A percentile compares a stretch with the other conserved stretches of the same genome.
These are phyloP conservation scores for Alternaria longipes DNA, from an alignment of 2,329 filamentous ascomycete species.

Conservation along the genomic window DNA sequence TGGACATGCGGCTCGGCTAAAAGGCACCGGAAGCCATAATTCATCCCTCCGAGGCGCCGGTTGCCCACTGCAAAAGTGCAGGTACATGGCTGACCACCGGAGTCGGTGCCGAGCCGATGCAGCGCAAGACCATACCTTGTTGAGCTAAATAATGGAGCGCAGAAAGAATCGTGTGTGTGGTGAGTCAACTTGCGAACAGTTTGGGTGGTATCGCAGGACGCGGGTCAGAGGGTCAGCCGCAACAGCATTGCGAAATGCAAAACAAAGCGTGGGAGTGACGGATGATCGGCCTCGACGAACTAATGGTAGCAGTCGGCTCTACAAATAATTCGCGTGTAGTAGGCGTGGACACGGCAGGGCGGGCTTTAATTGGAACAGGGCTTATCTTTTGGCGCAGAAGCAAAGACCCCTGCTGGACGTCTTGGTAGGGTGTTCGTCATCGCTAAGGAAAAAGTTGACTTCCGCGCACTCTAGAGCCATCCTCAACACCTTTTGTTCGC, in stretches of 20 bases:
- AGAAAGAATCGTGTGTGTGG: not conserved
- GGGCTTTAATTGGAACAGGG: conserved; percentile 27
- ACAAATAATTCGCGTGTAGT: conserved; percentile 17
- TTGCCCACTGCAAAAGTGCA: conserved; percentile 8
- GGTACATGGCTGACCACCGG: conserved; percentile 9
- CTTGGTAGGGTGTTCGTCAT: conserved; percentile 31
- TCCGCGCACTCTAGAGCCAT: conserved; percentile 15
- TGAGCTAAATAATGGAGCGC: conserved; percentile 2
- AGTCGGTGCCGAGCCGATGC: conserved; percentile 13
- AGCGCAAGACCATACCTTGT: conserved; percentile 5
- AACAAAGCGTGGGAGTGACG: conserved; percentile 11
- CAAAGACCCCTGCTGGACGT: conserved; percentile 15
- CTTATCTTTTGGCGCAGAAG: conserved; percentile 23
- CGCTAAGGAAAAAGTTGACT: conserved; percentile 42
- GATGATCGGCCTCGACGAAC: conserved; percentile 5
- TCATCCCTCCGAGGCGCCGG: conserved; percentile 13
- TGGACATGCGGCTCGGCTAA: conserved; percentile 17
- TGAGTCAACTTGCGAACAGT: not conserved
- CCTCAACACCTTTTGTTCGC: conserved; percentile 25
- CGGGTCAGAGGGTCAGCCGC: not conserved
- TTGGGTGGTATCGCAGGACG: not conserved
- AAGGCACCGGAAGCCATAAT: conserved; percentile 17
- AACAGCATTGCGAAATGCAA: not conserved
- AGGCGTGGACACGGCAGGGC: conserved; percentile 17
- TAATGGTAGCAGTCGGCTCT: not conserved